Evolutionary conservation across 2,329 filamentous ascomycete genomes (phyloP).

Genomic region (Orbilia quercus): DNA sequence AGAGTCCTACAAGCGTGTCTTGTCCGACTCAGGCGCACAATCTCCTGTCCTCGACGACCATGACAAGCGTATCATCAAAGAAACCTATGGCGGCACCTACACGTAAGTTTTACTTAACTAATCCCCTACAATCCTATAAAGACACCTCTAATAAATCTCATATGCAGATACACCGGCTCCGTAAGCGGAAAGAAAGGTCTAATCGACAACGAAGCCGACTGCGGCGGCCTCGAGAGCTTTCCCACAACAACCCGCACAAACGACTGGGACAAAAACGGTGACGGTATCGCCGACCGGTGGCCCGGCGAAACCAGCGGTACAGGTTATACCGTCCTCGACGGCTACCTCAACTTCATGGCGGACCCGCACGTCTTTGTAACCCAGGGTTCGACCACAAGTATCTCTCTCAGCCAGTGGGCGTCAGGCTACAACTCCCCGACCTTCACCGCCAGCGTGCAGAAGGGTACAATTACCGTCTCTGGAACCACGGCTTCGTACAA

Average conservation of each 20-base stretch:
- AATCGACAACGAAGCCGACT: slow-evolving; percentile 62
- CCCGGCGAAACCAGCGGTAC: slow-evolving; percentile 61
- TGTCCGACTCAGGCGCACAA: slow-evolving; percentile 61
- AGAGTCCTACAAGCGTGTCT: slow-evolving; percentile 62
- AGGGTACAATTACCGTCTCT: slow-evolving; percentile 54
- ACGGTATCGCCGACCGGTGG: slow-evolving; percentile 63
- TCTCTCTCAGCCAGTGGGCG: slow-evolving; percentile 60
- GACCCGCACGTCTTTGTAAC: slow-evolving; percentile 62
- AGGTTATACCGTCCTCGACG: slow-evolving; percentile 62
- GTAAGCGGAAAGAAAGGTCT: slow-evolving; percentile 61
- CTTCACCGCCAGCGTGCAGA: slow-evolving; percentile 50
- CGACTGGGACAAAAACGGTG: slow-evolving; percentile 61
- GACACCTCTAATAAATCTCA: neutral
- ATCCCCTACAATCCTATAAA: neutral
- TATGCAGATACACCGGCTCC: slow-evolving; percentile 60
- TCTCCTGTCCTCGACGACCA: slow-evolving; percentile 62
- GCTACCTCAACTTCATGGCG: slow-evolving; percentile 63
- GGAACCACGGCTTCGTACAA: slow-evolving; percentile 52
- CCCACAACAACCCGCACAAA: slow-evolving; percentile 59
- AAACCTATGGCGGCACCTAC: slow-evolving; percentile 61
- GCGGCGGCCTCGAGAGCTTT: slow-evolving; percentile 62
- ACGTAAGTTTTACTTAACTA: slow-evolving; percentile 40
- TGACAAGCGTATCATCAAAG: slow-evolving; percentile 62
- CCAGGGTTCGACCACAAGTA: slow-evolving; percentile 58
- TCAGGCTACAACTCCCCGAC: slow-evolving; percentile 57